phyloP scores from a whole-genome alignment of 106 monocot species.

The Acanthochlamys bracteata region DNA sequence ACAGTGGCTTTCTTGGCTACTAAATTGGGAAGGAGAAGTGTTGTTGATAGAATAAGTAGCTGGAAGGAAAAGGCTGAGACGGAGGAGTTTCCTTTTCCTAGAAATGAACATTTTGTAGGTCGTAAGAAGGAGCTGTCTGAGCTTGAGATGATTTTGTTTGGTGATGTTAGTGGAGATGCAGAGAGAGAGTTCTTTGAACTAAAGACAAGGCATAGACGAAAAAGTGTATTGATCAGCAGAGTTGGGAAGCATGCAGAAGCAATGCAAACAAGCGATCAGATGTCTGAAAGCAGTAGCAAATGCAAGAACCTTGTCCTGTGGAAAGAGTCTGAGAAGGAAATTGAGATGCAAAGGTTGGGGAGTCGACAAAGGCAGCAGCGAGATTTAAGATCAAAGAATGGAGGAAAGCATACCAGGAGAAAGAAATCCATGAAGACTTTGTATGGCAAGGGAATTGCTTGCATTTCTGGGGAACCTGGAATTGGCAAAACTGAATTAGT shows the following conservation, averaged over 20 bases:
- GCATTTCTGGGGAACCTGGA: conserved; percentile 84
- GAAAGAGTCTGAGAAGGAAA: conserved; percentile 83
- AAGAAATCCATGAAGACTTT: conserved; percentile 45
- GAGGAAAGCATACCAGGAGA: conserved; percentile 27
- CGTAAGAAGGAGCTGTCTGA: conserved; percentile 79
- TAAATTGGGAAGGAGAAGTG: conserved; percentile 64
- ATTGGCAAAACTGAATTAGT: conserved; percentile 90
- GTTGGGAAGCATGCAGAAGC: conserved; percentile 15
- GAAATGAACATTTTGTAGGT: conserved; percentile 74
- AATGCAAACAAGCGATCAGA: conserved; percentile 17
- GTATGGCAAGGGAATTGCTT: conserved; percentile 86
- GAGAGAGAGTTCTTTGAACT: conserved; percentile 80
- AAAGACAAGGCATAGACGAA: conserved; percentile 49
- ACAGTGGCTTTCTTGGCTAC: conserved; percentile 59
- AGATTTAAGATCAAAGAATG: conserved; percentile 20
- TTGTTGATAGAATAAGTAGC: conserved; percentile 64
- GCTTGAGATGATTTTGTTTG: conserved; percentile 84
- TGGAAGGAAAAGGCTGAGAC: conserved; percentile 74
- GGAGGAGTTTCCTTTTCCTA: conserved; percentile 72
- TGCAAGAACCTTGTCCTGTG: conserved; percentile 82
- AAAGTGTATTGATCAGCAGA: conserved; percentile 12
- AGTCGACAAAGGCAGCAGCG: conserved; percentile 25
- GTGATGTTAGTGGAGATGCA: conserved; percentile 74
- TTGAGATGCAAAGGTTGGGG: conserved; percentile 67
- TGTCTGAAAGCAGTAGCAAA: conserved; percentile 48